Conservation (phyloP, 2,329 filamentous ascomycete genomes). For the Macrophomina phaseolina region DNA sequence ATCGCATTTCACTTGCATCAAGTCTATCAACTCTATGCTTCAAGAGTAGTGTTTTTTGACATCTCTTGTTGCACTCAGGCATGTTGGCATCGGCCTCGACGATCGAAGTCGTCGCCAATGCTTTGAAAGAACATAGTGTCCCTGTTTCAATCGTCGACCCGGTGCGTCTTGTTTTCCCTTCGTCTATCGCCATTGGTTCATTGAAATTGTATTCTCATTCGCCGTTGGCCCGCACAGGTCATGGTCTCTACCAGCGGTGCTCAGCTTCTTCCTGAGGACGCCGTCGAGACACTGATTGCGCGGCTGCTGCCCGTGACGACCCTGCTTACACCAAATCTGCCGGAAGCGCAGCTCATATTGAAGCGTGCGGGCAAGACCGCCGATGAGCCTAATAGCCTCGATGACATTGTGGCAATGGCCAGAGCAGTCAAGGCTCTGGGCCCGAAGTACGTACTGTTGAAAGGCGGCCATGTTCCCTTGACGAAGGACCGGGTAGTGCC, state of each 20-base stretch:
- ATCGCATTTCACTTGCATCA: conserved; percentile 4
- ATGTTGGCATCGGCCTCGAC: conserved; percentile 81
- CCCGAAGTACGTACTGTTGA: conserved; percentile 80
- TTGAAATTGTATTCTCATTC: background rate
- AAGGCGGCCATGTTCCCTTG: conserved; percentile 89
- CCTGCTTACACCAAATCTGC: conserved; percentile 77
- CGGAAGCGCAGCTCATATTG: conserved; percentile 72
- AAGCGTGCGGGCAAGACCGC: conserved; percentile 54
- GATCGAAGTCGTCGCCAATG: conserved; percentile 70
- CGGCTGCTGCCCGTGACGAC: conserved; percentile 70
- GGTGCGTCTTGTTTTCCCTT: conserved; percentile 54
- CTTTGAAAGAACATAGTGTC: conserved; percentile 64
- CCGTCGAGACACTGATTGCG: conserved; percentile 65
- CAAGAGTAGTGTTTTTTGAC: conserved; percentile 20
- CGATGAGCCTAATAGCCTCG: conserved; percentile 60
- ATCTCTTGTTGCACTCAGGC: conserved; percentile 55
- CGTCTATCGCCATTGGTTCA: background rate
- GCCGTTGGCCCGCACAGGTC: conserved; percentile 61
- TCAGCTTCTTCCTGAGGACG: conserved; percentile 68
- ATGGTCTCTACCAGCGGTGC: conserved; percentile 89
- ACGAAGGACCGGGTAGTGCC: conserved; percentile 67
- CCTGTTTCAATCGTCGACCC: conserved; percentile 73
- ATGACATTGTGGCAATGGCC: conserved; percentile 73
- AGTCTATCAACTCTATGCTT: background rate
- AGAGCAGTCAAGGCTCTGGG: conserved; percentile 70